Percentiles rank a stretch among this genome's conserved stretches.
phyloP scores from a whole-genome alignment of 73 alveolate species.

The Uronychia binucleata region DNA sequence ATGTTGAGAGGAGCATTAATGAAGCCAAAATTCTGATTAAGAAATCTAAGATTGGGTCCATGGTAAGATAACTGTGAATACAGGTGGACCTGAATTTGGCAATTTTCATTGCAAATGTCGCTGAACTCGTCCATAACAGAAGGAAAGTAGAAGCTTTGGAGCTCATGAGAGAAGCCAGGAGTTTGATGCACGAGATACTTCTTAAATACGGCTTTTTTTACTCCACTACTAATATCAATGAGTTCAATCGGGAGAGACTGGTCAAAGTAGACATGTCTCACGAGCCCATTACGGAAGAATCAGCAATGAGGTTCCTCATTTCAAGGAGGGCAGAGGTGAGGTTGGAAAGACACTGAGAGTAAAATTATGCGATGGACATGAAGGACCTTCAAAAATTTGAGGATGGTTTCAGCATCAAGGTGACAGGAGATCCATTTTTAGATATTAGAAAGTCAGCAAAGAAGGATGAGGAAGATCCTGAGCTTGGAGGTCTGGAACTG shows the following conservation, averaged over 20 bases:
- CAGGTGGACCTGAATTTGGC: too few relatives aligned
- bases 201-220: slow-evolving; percentile 10
- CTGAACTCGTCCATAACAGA: slow-evolving; percentile 34
- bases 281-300: slow-evolving; percentile 8
- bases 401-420: slow-evolving; percentile 25
- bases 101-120: slow-evolving; percentile 32
- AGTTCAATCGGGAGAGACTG: slow-evolving; percentile 17
- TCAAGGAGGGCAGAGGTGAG: slow-evolving; percentile 1
- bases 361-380: slow-evolving; percentile 9
- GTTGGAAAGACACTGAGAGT: background rate
- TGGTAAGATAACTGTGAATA: too few relatives aligned
- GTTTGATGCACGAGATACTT: slow-evolving; percentile 19
- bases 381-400: slow-evolving; percentile 8
- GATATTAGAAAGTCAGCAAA: background rate
- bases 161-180: background rate
- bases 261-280: slow-evolving; percentile 26
- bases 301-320: slow-evolving; percentile 17
- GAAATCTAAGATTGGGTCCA: too few relatives aligned
- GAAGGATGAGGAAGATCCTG: slow-evolving; percentile 5
- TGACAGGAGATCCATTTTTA: slow-evolving; percentile 32
- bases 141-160: slow-evolving; percentile 12
- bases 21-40: too few relatives aligned
- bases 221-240: slow-evolving; percentile 32
- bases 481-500: background rate
- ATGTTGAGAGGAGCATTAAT: too few relatives aligned